Conservation (phyloP, 495 filamentous ascomycete genomes). For the Penicillium chermesinum region DNA sequence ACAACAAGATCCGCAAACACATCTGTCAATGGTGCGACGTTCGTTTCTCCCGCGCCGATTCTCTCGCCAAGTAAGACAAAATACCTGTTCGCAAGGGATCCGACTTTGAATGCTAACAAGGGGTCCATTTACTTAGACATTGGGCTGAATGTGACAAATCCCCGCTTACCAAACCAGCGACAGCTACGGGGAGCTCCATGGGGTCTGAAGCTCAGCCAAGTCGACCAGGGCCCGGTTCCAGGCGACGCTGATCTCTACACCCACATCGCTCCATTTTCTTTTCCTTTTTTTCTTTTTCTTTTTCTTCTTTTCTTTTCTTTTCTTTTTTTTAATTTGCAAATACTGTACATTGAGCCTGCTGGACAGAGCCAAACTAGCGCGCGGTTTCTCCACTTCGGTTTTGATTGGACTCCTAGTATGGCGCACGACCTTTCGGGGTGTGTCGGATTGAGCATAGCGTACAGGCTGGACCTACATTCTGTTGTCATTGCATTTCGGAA, state of each 20-base stretch:
- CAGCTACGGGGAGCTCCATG: neutral
- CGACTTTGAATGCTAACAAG: constrained; percentile 1
- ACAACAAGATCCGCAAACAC: constrained; percentile 10
- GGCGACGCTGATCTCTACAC: no score
- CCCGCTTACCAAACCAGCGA: neutral
- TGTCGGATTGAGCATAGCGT: neutral
- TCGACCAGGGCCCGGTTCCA: no score
- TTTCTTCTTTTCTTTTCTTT: neutral
- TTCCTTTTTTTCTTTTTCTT: no score
- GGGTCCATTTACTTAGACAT: constrained; percentile 9
- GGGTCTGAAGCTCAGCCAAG: no score
- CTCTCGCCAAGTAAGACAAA: constrained; percentile 8
- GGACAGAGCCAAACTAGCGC: neutral
- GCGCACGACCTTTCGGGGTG: neutral
- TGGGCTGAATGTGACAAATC: neutral
- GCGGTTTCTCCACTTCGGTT: neutral
- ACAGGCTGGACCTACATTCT: neutral
- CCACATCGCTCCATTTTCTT: no score
- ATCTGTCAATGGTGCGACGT: constrained; percentile 11
- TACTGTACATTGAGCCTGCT: neutral
- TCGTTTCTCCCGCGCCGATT: constrained; percentile 9
- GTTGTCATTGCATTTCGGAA: neutral
- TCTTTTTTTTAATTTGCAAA: neutral
- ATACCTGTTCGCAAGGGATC: neutral
- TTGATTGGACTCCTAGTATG: neutral